Conservation (phyloP, 1,284 basidiomycete species). For the Mycosarcoma maydis region DNA sequence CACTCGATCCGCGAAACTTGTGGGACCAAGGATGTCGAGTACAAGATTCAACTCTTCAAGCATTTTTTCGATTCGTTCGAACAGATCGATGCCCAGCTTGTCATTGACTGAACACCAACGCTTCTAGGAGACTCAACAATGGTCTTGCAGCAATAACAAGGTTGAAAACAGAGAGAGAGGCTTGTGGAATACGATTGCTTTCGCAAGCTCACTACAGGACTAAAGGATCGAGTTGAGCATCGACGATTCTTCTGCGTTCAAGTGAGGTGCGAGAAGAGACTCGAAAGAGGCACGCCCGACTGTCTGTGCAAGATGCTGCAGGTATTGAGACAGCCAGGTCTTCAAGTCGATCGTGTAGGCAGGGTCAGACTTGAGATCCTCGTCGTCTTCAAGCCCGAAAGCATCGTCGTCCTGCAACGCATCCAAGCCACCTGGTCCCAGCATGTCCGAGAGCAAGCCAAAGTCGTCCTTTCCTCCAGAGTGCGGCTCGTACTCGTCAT, state of each 20-base stretch:
- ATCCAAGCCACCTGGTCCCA: slow-evolving; percentile 73
- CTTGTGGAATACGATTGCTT: not conserved
- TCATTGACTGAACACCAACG: slow-evolving; percentile 67
- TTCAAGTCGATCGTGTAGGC: slow-evolving; percentile 88
- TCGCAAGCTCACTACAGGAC: not conserved
- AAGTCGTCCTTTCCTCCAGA: slow-evolving; percentile 70
- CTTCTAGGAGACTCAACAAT: not conserved
- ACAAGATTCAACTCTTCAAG: slow-evolving; percentile 59
- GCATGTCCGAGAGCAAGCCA: slow-evolving; percentile 67
- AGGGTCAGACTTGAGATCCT: slow-evolving; percentile 85
- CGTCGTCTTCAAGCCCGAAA: slow-evolving; percentile 70
- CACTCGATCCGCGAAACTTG: slow-evolving; percentile 77
- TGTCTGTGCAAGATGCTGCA: slow-evolving; percentile 23
- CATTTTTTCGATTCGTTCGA: slow-evolving; percentile 54
- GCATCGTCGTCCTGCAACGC: slow-evolving; percentile 74
- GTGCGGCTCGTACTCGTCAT: slow-evolving; percentile 58
- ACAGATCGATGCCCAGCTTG: slow-evolving; percentile 24
- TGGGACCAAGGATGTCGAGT: slow-evolving; percentile 61
- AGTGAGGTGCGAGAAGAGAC: slow-evolving; percentile 22
- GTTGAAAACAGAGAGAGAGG: not conserved
- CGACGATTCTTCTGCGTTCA: slow-evolving; percentile 26
- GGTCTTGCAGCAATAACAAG: not conserved
- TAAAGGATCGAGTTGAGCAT: slow-evolving; percentile 35
- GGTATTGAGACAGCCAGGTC: slow-evolving; percentile 30
- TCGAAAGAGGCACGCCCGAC: slow-evolving; percentile 22